Conservation (phyloP, 305 asterid genomes). For the Rubia peregrina region DNA sequence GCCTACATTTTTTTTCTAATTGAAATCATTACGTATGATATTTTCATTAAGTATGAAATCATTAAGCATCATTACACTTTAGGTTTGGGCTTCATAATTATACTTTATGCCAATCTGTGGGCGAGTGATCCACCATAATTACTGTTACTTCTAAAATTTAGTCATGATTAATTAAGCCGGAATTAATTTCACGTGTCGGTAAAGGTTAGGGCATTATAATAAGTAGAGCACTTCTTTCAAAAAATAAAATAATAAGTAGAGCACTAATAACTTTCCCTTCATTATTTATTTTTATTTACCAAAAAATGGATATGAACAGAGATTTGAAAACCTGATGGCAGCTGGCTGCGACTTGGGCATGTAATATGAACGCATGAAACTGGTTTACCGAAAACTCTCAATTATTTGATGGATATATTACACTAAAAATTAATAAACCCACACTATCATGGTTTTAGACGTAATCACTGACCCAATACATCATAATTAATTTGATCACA, state of each 20-base stretch:
- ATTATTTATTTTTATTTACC: too few species aligned
- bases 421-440: not conserved
- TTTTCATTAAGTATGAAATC: too few species aligned
- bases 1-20: not conserved
- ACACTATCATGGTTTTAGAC: not conserved
- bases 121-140: not conserved
- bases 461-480: constrained; percentile 1
- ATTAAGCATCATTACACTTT: not conserved
- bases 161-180: not conserved
- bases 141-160: not conserved
- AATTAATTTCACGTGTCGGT: not conserved
- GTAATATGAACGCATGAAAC: not conserved
- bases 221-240: too few species aligned
- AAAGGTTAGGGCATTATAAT: not conserved
- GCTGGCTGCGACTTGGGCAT: not conserved
- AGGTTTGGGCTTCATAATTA: not conserved
- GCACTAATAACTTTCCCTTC: too few species aligned
- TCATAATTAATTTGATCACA: not conserved
- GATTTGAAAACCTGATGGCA: not conserved
- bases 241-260: too few species aligned
- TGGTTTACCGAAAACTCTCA: not conserved
- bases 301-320: not conserved
- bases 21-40: not conserved
- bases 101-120: not conserved
- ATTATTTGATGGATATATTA: not conserved